Evolutionary conservation across 164 flowering plant genomes (phyloP), one percentile per base, ranked within the genome.

Genomic region (Liriodendron chinense): DNA sequence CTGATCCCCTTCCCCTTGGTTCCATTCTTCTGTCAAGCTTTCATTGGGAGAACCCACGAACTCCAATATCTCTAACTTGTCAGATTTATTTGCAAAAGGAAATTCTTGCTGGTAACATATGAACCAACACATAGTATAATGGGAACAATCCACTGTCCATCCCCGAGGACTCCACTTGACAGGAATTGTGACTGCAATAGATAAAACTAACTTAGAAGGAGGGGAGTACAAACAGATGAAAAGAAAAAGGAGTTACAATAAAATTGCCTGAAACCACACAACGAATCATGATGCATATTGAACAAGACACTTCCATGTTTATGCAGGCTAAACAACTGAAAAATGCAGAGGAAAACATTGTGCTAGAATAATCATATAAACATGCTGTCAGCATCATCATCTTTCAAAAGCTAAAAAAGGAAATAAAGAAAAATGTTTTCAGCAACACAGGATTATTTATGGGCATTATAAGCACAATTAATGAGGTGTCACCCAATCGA

Each of bases 91-190:
- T 84, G 80, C 77, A 96, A 80, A 13, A 96, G 82, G 75, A 90
- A 90, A 81, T 78, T 89, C 80, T 85, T 84, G 73, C 83, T 83
- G 74, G 74, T 78, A 76, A 91, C 86, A 81, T 94, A 89, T 66
- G 98, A 90, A 72, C 94, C 92, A 79, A 83, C 89, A 75, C 89
- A 90, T 67, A 93, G 79, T 70, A 97, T 92, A 62, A 96, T 78
- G 7, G 99, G 99, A 62, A 94, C 97, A 82, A 96, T 87, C 99
- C 99, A 96, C 72, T 90, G 90, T 65, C 98, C 98, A 63, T 88
- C 86, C 57, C 98, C 98, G 43, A 28, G 78, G 25, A 88, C 77
- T 77, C 98, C 99, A 82, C 91, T 89, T 68, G 90, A 87, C 80
- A 90, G 80, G 78, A 94, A 96, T 65, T 85, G 96, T 63, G 94